These are phyloP conservation scores for Pichia ethanolica DNA, from an alignment of 805 yeast genomes.

Conservation along the genomic window DNA sequence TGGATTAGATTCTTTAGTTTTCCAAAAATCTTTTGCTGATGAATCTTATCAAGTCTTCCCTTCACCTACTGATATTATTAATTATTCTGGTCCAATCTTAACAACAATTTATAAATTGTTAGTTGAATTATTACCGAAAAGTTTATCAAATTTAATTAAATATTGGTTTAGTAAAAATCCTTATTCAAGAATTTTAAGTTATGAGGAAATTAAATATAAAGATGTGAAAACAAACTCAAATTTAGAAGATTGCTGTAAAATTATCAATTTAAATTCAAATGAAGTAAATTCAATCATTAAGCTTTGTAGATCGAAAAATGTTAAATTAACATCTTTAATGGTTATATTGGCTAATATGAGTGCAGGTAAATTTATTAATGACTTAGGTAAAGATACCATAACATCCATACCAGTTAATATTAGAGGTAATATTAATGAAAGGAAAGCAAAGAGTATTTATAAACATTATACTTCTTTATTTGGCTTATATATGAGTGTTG, in stretches of 20 bases:
- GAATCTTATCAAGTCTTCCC: neutral
- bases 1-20: constrained; percentile 1
- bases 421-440: constrained; percentile 8
- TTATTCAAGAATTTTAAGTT: neutral
- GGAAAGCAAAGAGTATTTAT: neutral
- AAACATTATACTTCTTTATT: constrained; percentile 7
- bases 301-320: constrained; percentile 1
- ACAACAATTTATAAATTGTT: neutral
- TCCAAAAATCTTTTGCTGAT: neutral
- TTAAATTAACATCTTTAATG: constrained; percentile 10
- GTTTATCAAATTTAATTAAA: neutral
- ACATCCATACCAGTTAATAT: constrained; percentile 17
- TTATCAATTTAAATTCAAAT: neutral
- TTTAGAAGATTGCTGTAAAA: neutral
- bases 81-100: constrained; percentile 4
- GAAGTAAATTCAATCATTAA: neutral
- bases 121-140: constrained; percentile 7
- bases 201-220: neutral
- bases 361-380: constrained; percentile 1
- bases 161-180: neutral
- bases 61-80: neutral
- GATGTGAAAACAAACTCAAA: neutral
- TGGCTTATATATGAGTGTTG: constrained; percentile 15
- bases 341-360: constrained; percentile 3
- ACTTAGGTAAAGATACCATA: constrained; percentile 9